phyloP scores from a whole-genome alignment of 495 filamentous ascomycete genomes.

The Hypoxylon fragiforme region DNA sequence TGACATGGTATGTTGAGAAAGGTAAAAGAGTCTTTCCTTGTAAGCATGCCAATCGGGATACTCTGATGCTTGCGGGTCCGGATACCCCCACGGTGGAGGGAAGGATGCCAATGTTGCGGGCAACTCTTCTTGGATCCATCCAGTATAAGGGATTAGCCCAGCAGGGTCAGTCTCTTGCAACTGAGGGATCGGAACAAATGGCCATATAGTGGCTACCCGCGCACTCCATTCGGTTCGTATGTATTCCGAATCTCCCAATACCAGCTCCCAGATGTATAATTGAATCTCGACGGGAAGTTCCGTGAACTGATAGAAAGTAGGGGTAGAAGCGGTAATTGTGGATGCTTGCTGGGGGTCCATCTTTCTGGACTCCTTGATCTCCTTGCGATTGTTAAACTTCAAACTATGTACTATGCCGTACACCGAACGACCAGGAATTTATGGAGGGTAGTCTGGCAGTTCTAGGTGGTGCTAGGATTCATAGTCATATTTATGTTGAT shows the following conservation, averaged over 20 bases:
- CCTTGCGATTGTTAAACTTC: neutral
- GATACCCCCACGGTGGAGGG: too few relatives aligned
- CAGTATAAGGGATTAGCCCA: neutral
- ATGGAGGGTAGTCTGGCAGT: too few relatives aligned
- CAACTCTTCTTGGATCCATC: neutral
- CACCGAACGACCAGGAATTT: neutral
- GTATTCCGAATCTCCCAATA: neutral
- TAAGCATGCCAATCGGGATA: neutral
- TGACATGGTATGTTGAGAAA: neutral
- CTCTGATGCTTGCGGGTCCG: neutral
- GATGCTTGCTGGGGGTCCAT: neutral
- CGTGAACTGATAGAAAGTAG: neutral
- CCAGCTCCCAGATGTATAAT: neutral
- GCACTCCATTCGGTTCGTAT: conserved; percentile 1
- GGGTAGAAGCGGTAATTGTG: neutral
- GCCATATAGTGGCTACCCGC: neutral
- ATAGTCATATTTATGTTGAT: too few relatives aligned
- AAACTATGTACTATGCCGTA: neutral
- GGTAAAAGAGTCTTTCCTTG: neutral
- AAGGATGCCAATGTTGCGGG: too few relatives aligned
- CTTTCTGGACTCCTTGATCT: neutral
- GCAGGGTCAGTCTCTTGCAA: neutral
- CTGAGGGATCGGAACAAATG: neutral
- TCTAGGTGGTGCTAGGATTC: too few relatives aligned
- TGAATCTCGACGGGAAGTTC: conserved; percentile 1